phyloP scores from a whole-genome alignment of 495 filamentous ascomycete species.

The Neurospora terricola region DNA sequence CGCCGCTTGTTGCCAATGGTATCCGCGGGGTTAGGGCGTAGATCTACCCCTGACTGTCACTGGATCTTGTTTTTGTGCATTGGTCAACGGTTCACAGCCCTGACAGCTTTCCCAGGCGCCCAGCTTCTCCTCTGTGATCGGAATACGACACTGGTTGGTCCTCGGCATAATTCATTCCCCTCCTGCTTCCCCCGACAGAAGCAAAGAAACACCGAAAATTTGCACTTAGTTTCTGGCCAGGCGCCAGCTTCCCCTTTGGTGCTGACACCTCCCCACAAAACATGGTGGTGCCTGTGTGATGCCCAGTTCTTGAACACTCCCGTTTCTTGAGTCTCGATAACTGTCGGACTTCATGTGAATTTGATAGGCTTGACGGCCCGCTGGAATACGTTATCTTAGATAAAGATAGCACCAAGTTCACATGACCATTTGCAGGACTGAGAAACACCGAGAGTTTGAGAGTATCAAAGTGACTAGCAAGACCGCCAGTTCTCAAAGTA shows the following conservation, averaged over 20 bases:
- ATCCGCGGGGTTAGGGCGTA: not conserved
- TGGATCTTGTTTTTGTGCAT: not conserved
- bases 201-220: not conserved
- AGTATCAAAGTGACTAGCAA: not conserved
- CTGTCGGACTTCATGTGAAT: not conserved
- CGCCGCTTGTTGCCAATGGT: not conserved
- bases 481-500: not conserved
- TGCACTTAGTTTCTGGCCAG: not conserved
- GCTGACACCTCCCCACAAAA: not conserved
- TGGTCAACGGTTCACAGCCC: not conserved
- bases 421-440: not conserved
- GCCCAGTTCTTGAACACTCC: not conserved
- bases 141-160: not conserved
- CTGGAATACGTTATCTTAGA: not conserved
- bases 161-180: not conserved
- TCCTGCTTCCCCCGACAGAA: not conserved
- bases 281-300: not conserved
- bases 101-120: not conserved
- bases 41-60: not conserved
- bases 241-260: not conserved
- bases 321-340: not conserved
- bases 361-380: not conserved
- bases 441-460: not conserved
- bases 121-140: not conserved
- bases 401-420: not conserved